These are phyloP conservation scores for Glomus cerebriforme DNA, from an alignment of 192 early-diverging fungal genomes.

Conservation along the genomic window DNA sequence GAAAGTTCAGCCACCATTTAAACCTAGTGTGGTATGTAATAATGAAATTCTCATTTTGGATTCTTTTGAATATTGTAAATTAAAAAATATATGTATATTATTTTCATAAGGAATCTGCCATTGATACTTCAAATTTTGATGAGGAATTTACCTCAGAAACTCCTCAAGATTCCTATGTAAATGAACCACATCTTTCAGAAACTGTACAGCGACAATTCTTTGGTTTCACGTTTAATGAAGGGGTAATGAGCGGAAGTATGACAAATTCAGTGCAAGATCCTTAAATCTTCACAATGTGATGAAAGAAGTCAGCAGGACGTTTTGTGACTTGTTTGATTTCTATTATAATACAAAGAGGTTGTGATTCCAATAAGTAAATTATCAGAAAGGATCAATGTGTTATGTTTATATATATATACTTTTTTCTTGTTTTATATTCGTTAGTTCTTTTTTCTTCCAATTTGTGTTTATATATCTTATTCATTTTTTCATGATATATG, in stretches of 20 bases:
- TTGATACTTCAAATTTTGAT: conserved; percentile 98
- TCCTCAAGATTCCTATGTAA: conserved; percentile 85
- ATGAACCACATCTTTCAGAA: conserved; percentile 81
- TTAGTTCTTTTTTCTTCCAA: background rate
- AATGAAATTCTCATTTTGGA: conserved; percentile 19
- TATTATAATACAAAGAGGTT: background rate
- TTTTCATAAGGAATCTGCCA: conserved; percentile 58
- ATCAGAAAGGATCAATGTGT: background rate
- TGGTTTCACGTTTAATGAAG: conserved; percentile 90
- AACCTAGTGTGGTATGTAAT: conserved; percentile 73
- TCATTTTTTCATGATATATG: background rate
- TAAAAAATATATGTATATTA: background rate
- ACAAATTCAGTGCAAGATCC: conserved; percentile 27
- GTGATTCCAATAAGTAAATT: background rate
- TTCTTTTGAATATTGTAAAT: background rate
- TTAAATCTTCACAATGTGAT: background rate
- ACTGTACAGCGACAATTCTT: conserved; percentile 93
- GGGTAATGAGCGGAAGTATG: conserved; percentile 62
- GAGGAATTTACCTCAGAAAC: conserved; percentile 96
- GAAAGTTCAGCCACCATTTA: conserved; percentile 92
- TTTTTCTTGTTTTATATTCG: conserved; percentile 9
- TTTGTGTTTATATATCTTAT: background rate
- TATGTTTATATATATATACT: background rate
- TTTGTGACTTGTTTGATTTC: background rate
- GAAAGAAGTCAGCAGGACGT: background rate